phyloP scores from a whole-genome alignment of 2,329 filamentous ascomycete species.

The Penicillium sp. region DNA sequence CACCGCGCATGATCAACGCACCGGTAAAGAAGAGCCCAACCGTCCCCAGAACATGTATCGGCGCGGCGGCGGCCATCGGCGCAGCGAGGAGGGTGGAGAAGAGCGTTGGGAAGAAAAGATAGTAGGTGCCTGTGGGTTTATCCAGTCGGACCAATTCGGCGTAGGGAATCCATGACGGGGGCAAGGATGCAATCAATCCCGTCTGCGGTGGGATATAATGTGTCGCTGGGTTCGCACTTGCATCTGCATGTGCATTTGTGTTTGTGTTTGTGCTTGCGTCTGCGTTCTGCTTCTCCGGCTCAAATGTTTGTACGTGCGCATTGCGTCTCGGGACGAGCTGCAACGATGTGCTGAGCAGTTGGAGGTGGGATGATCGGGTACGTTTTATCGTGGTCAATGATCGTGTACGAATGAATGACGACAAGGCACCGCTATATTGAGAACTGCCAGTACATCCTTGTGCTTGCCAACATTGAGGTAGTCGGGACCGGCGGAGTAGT shows the following conservation, averaged over 20 bases:
- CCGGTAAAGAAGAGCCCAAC: conserved; percentile 47
- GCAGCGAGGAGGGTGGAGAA: conserved; percentile 53
- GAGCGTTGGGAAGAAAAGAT: conserved; percentile 58
- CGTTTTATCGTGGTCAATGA: background rate
- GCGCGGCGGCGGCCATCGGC: conserved; percentile 39
- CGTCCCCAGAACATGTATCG: conserved; percentile 43
- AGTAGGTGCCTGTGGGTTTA: conserved; percentile 56
- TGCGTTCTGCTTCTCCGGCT: conserved; percentile 7
- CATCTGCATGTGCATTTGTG: background rate
- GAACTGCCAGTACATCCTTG: conserved; percentile 4
- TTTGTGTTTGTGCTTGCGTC: background rate
- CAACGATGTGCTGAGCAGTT: background rate
- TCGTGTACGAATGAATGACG: conserved; percentile 1
- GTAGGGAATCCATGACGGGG: conserved; percentile 58
- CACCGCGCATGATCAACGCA: conserved; percentile 56
- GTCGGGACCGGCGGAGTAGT: conserved; percentile 14
- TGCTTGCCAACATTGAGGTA: conserved; percentile 12
- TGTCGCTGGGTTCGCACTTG: conserved; percentile 22
- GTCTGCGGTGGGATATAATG: conserved; percentile 52
- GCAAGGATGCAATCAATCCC: conserved; percentile 52
- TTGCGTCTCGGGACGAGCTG: conserved; percentile 8
- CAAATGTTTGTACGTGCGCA: conserved; percentile 5
- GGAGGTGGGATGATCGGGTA: background rate
- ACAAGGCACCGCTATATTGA: conserved; percentile 9
- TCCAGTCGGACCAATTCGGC: conserved; percentile 59